Percentiles rank a stretch among this genome's conserved stretches.
phyloP scores from a whole-genome alignment of 2,329 filamentous ascomycete species.

The Aspergillus sp. region DNA sequence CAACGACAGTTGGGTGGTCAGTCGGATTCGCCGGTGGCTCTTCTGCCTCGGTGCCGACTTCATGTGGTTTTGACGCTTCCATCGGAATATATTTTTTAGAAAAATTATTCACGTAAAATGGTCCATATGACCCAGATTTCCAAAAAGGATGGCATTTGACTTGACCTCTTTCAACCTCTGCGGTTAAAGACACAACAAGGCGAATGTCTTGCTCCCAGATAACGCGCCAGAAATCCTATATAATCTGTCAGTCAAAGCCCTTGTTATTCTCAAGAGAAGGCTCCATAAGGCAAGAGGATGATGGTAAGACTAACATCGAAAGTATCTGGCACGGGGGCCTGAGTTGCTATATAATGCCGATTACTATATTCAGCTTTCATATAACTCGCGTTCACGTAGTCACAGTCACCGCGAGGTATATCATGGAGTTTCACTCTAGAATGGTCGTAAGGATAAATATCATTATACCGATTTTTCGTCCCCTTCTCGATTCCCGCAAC shows the following conservation, averaged over 20 bases:
- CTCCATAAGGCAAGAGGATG: background rate
- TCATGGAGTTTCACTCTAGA: slow-evolving; percentile 77
- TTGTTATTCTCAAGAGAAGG: background rate
- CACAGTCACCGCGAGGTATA: slow-evolving; percentile 67
- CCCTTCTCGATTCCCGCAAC: slow-evolving; percentile 94
- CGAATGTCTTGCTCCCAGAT: slow-evolving; percentile 96
- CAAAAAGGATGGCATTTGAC: slow-evolving; percentile 96
- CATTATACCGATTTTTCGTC: slow-evolving; percentile 94
- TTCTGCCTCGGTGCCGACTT: slow-evolving; percentile 30
- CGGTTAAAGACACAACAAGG: slow-evolving; percentile 94
- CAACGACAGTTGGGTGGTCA: slow-evolving; percentile 64
- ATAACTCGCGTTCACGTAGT: slow-evolving; percentile 95
- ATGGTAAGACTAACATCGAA: slow-evolving; percentile 68
- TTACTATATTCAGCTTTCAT: slow-evolving; percentile 77
- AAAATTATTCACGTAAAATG: slow-evolving; percentile 70
- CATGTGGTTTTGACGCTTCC: slow-evolving; percentile 57
- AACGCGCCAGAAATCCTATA: slow-evolving; percentile 93
- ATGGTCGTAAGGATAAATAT: slow-evolving; percentile 95
- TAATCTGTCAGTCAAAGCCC: slow-evolving; percentile 3
- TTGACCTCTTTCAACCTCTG: slow-evolving; percentile 88
- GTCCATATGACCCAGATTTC: slow-evolving; percentile 75
- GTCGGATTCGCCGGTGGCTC: slow-evolving; percentile 30
- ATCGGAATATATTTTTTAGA: slow-evolving; percentile 82
- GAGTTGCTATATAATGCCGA: slow-evolving; percentile 92
- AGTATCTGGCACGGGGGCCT: slow-evolving; percentile 88